Evolutionary conservation across 108 stramenopile species (phyloP).

Genomic region (Cylindrotheca fusiformis): DNA sequence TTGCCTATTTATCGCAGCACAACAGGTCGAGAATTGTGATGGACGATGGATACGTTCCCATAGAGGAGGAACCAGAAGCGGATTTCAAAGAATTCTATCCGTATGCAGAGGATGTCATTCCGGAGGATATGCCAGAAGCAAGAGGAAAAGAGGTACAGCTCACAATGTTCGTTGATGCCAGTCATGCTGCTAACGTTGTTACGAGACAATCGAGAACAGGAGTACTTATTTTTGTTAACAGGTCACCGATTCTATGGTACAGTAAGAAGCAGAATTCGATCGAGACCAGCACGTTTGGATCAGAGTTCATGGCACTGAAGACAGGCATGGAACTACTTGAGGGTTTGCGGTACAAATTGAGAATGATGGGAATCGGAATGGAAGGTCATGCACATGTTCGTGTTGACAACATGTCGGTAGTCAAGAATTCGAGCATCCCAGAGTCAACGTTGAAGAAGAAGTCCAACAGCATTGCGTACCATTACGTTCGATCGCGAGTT

Average conservation of each 20-base stretch:
- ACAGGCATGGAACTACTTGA: constrained; percentile 38
- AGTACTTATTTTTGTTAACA: no score
- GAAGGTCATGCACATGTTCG: constrained; percentile 21
- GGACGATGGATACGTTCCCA: constrained; percentile 20
- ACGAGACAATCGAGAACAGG: no score
- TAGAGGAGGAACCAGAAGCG: constrained; percentile 19
- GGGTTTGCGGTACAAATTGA: constrained; percentile 53
- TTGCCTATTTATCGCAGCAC: constrained; percentile 24
- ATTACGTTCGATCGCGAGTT: constrained; percentile 38
- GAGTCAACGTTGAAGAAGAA: constrained; percentile 45
- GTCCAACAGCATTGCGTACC: no score
- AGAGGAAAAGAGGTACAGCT: constrained; percentile 15
- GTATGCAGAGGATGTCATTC: no score
- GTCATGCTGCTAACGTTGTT: constrained; percentile 55
- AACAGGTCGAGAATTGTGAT: constrained; percentile 28
- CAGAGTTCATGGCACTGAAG: no score
- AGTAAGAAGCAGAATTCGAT: no score
- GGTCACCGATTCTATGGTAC: no score
- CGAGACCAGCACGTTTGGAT: constrained; percentile 48
- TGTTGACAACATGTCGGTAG: constrained; percentile 42
- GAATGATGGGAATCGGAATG: constrained; percentile 57
- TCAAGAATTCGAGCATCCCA: constrained; percentile 26
- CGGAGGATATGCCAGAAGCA: constrained; percentile 31
- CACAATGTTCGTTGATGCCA: no score
- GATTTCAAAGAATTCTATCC: no score